Conservation (phyloP, 2,329 filamentous ascomycete species). For the Orbilia quercus region DNA sequence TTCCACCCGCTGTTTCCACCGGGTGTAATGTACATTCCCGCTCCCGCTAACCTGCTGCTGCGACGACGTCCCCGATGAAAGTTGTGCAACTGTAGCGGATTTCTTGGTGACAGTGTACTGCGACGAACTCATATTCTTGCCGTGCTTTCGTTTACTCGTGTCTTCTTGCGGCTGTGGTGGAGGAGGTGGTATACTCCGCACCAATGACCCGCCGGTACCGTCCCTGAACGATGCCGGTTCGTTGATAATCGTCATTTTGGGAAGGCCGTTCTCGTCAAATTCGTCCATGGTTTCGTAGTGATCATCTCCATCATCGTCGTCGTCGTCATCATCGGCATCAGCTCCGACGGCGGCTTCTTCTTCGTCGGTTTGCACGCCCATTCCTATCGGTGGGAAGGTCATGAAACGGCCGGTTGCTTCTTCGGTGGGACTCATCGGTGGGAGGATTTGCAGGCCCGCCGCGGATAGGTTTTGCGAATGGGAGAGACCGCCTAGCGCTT, state of each 20-base stretch:
- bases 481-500: conserved; percentile 26
- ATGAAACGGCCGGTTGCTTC: conserved; percentile 39
- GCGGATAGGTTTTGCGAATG: conserved; percentile 42
- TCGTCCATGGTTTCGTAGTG: conserved; percentile 60
- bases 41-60: conserved; percentile 56
- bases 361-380: conserved; percentile 74
- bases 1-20: conserved; percentile 86
- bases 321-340: conserved; percentile 64
- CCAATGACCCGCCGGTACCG: conserved; percentile 14
- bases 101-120: conserved; percentile 43
- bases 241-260: conserved; percentile 41
- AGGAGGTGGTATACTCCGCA: conserved; percentile 6
- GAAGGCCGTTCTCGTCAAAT: conserved; percentile 54
- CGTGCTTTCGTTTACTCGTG: conserved; percentile 15
- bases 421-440: conserved; percentile 52
- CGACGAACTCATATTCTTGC: conserved; percentile 30
- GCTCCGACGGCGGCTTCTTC: conserved; percentile 72
- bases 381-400: conserved; percentile 61
- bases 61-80: conserved; percentile 53
- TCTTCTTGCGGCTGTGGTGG: not conserved
- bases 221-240: conserved; percentile 27
- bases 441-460: conserved; percentile 41
- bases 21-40: conserved; percentile 64
- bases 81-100: conserved; percentile 31
- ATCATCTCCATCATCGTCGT: conserved; percentile 63